Percentiles rank a stretch among this genome's conserved stretches.
These are phyloP conservation scores for Diaporthe aspalathi DNA, from an alignment of 2,329 filamentous ascomycete species.

Conservation along the genomic window DNA sequence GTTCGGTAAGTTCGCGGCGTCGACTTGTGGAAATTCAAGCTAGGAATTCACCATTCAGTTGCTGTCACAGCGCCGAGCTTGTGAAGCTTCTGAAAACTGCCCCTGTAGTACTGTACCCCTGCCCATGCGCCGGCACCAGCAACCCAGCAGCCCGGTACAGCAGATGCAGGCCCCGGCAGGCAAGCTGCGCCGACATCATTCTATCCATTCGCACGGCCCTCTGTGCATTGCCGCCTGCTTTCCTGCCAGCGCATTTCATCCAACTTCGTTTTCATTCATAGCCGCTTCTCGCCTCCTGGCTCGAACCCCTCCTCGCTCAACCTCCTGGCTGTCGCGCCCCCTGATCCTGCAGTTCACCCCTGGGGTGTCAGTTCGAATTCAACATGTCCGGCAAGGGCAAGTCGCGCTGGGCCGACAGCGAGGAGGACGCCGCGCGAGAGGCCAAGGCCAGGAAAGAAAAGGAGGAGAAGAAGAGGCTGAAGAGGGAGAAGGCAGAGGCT, in stretches of 20 bases:
- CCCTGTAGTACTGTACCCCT: neutral
- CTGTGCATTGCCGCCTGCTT: neutral
- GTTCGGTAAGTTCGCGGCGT: conserved; percentile 1
- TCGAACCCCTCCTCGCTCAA: neutral
- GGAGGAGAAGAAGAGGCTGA: conserved; percentile 87
- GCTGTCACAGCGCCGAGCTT: neutral
- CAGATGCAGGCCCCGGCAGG: conserved; percentile 32
- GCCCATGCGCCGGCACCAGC: too few relatives aligned
- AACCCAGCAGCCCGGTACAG: neutral
- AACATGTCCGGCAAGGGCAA: conserved; percentile 70
- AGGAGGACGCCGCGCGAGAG: conserved; percentile 81
- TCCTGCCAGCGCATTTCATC: neutral
- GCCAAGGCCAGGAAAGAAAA: conserved; percentile 82
- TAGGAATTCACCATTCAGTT: neutral
- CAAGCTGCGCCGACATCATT: conserved; percentile 12
- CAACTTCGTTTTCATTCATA: neutral
- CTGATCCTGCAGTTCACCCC: neutral
- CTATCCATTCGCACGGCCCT: neutral
- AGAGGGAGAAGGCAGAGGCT: conserved; percentile 74
- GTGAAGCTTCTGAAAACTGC: conserved; percentile 23
- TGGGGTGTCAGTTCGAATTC: neutral
- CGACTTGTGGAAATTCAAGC: neutral
- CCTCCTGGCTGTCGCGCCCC: neutral
- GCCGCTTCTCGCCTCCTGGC: neutral
- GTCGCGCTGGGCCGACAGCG: conserved; percentile 90